These are phyloP conservation scores for Suillus subaureus DNA, from an alignment of 768 basidiomycete genomes.

Conservation along the genomic window DNA sequence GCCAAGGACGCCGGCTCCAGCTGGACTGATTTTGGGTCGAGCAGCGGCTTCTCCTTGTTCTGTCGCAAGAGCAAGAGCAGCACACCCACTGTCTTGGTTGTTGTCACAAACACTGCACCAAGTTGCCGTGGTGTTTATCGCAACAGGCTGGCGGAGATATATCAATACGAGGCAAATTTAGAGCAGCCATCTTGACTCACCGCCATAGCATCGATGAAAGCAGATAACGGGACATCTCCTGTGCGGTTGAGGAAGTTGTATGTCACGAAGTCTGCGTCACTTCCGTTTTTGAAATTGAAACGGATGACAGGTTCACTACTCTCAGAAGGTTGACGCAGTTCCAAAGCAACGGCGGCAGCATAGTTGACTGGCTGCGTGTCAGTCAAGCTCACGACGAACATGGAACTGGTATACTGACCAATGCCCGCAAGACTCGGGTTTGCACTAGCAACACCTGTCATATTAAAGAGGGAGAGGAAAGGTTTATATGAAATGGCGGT, in stretches of 20 bases:
- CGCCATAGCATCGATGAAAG: constrained; percentile 46
- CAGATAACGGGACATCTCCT: constrained; percentile 56
- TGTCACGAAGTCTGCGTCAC: constrained; percentile 47
- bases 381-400: not conserved
- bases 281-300: constrained; percentile 74
- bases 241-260: constrained; percentile 49
- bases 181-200: constrained; percentile 27
- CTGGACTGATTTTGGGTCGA: constrained; percentile 43
- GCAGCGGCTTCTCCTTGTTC: constrained; percentile 34
- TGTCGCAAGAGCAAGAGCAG: constrained; percentile 39
- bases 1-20: constrained; percentile 71
- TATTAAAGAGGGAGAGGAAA: constrained; percentile 76
- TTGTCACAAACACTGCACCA: constrained; percentile 68
- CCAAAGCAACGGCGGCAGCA: constrained; percentile 57
- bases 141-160: constrained; percentile 40
- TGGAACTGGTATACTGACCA: constrained; percentile 37
- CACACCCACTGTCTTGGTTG: constrained; percentile 58
- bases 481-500: constrained; percentile 75
- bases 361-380: constrained; percentile 52
- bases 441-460: constrained; percentile 58
- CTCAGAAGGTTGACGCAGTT: constrained; percentile 52
- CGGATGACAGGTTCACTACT: constrained; percentile 55
- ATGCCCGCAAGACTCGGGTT: constrained; percentile 59
- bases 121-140: constrained; percentile 50
- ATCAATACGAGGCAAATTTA: not conserved